Evolutionary conservation across 192 early-diverging fungal genomes (phyloP).

Genomic region (Coemansia sp.): DNA sequence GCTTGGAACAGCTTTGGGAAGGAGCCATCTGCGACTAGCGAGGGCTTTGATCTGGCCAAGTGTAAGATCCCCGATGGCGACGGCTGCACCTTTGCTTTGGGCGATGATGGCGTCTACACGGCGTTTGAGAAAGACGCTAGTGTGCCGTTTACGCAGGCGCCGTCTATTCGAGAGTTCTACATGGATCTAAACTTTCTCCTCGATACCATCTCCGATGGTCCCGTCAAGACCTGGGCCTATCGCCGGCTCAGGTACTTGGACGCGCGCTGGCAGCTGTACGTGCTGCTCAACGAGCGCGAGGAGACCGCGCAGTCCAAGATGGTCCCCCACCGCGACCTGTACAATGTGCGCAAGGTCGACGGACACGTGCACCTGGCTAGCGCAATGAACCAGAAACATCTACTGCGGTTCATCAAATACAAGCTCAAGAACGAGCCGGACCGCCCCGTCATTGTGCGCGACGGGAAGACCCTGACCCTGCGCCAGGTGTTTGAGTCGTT

Average conservation of each 20-base stretch:
- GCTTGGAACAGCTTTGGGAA: constrained; percentile 59
- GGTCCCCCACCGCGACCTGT: constrained; percentile 93
- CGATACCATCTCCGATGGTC: constrained; percentile 77
- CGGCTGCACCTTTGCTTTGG: constrained; percentile 51
- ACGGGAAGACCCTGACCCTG: constrained; percentile 77
- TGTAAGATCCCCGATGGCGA: neutral
- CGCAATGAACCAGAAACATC: constrained; percentile 97
- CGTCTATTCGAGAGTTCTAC: constrained; percentile 80
- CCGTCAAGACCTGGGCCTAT: constrained; percentile 90
- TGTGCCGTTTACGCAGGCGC: constrained; percentile 56
- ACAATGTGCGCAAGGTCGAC: constrained; percentile 97
- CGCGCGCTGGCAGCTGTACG: constrained; percentile 90
- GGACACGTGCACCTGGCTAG: constrained; percentile 91
- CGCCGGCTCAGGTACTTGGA: constrained; percentile 87
- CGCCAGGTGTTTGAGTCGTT: constrained; percentile 85
- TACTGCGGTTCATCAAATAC: constrained; percentile 92
- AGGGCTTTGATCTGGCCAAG: neutral
- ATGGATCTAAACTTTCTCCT: constrained; percentile 80
- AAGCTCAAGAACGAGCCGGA: constrained; percentile 75
- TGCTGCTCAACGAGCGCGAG: constrained; percentile 88
- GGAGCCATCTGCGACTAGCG: neutral
- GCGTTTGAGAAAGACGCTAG: constrained; percentile 37
- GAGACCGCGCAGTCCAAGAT: constrained; percentile 90
- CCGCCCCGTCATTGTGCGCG: constrained; percentile 81
- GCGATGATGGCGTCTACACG: constrained; percentile 62